A percentile compares a stretch with the other conserved stretches of the same genome.
phyloP scores from a whole-genome alignment of 1,284 basidiomycete genomes.

The Moesziomyces aphidis region DNA sequence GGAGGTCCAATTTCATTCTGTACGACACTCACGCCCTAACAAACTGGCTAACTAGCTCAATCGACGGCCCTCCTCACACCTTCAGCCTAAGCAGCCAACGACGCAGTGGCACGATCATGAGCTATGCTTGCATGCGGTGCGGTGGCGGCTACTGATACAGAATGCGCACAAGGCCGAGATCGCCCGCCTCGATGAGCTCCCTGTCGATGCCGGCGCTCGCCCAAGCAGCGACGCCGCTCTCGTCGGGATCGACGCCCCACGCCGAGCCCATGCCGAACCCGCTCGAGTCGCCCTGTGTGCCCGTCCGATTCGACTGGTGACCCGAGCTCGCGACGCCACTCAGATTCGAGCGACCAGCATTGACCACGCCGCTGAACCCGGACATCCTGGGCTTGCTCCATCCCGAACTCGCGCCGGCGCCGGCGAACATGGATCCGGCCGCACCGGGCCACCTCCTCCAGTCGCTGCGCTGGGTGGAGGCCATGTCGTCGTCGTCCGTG shows the following conservation, averaged over 20 bases:
- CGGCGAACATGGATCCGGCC: slow-evolving; percentile 5
- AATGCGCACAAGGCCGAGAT: slow-evolving; percentile 40
- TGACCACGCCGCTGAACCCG: slow-evolving; percentile 15
- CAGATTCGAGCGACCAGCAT: slow-evolving; percentile 7
- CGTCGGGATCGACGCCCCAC: slow-evolving; percentile 44
- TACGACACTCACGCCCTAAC: too few relatives aligned
- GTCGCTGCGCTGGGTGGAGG: slow-evolving; percentile 16
- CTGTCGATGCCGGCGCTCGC: slow-evolving; percentile 15
- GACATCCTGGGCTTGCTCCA: slow-evolving; percentile 43
- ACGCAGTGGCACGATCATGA: too few relatives aligned
- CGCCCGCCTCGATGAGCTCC: slow-evolving; percentile 42
- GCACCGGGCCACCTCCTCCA: slow-evolving; percentile 24
- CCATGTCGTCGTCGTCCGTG: slow-evolving; percentile 38
- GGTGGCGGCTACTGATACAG: slow-evolving; percentile 24
- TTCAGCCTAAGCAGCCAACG: too few relatives aligned
- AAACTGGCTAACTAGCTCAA: too few relatives aligned
- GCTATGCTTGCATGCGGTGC: too few relatives aligned
- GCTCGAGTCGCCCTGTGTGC: slow-evolving; percentile 20
- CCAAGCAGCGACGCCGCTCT: slow-evolving; percentile 20
- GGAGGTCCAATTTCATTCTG: background rate
- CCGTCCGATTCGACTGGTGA: slow-evolving; percentile 16
- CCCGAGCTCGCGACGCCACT: slow-evolving; percentile 17
- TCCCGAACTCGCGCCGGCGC: slow-evolving; percentile 24
- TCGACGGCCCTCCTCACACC: too few relatives aligned
- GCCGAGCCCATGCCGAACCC: slow-evolving; percentile 13